These are phyloP conservation scores for Arthroderma uncinatum DNA, from an alignment of 2,329 filamentous ascomycete species.

Conservation along the genomic window DNA sequence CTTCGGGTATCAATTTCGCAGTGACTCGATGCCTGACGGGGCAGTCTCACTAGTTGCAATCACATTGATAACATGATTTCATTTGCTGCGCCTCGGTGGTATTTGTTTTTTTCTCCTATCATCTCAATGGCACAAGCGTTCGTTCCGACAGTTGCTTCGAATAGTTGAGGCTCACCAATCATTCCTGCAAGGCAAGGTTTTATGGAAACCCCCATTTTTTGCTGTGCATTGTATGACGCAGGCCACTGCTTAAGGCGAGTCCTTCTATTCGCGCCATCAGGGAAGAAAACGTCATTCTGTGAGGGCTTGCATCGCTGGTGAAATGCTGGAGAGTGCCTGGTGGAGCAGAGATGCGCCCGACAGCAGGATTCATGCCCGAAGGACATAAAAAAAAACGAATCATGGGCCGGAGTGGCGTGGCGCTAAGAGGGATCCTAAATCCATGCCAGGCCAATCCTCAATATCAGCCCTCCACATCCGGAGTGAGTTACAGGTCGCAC, in stretches of 20 bases:
- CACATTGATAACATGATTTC: background rate
- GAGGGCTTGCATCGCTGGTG: background rate
- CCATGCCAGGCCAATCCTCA: background rate
- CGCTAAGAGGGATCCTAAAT: background rate
- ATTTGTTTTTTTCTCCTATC: background rate
- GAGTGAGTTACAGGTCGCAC: background rate
- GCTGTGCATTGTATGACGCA: background rate
- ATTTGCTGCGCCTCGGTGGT: background rate
- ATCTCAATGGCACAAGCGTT: background rate
- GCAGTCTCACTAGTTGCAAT: background rate
- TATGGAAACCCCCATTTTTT: background rate
- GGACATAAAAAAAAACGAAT: background rate
- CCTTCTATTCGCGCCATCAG: constrained; percentile 1
- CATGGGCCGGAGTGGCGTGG: background rate
- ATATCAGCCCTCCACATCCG: background rate
- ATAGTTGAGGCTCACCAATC: background rate
- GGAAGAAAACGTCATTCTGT: background rate
- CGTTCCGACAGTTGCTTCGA: background rate
- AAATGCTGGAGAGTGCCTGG: background rate
- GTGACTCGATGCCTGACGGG: constrained; percentile 1
- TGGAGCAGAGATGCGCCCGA: constrained; percentile 1
- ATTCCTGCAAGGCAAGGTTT: background rate
- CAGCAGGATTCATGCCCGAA: constrained; percentile 2
- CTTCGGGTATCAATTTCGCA: background rate
- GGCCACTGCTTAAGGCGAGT: background rate